Percentiles rank a stretch among this genome's conserved stretches.
Conservation (phyloP, 257 asterid genomes). For the Haberlea rhodopensis region DNA sequence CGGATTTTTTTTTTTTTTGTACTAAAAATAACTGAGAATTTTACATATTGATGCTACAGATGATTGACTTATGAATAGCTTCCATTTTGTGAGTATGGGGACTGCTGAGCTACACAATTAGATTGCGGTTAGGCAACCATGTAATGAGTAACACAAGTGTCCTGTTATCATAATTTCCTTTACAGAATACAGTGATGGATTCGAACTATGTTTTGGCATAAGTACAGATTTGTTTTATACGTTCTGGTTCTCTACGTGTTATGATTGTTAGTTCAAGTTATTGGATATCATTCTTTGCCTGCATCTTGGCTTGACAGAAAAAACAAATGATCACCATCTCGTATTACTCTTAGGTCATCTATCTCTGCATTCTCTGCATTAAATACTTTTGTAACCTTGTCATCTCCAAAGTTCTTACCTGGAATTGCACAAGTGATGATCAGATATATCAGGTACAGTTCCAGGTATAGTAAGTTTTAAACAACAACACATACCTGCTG, state of each 20-base stretch:
- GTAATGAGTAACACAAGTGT: conserved; percentile 25
- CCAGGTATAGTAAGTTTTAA: conserved; percentile 12
- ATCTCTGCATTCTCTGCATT: conserved; percentile 74
- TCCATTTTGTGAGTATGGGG: conserved; percentile 14
- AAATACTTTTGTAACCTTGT: conserved; percentile 41
- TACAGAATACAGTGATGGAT: conserved; percentile 24
- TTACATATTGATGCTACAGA: conserved; percentile 23
- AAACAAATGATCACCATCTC: conserved; percentile 87
- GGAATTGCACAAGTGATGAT: conserved; percentile 43
- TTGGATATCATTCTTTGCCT: conserved; percentile 27
- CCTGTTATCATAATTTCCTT: conserved; percentile 23
- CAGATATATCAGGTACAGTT: conserved; percentile 21
- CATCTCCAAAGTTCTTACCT: conserved; percentile 69
- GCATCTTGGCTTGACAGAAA: conserved; percentile 35
- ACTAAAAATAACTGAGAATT: conserved; percentile 21
- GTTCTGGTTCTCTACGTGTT: conserved; percentile 28
- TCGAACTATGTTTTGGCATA: conserved; percentile 23
- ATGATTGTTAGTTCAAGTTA: conserved; percentile 15
- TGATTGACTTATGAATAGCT: conserved; percentile 20
- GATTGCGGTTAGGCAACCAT: conserved; percentile 28
- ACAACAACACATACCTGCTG: conserved; percentile 57
- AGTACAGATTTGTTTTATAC: conserved; percentile 23
- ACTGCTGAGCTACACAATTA: conserved; percentile 25
- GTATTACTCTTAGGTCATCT: conserved; percentile 65
- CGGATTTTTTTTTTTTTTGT: conserved; percentile 28